These are phyloP conservation scores for Nicotiana knightiana DNA, from an alignment of 257 asterid species.

Conservation along the genomic window DNA sequence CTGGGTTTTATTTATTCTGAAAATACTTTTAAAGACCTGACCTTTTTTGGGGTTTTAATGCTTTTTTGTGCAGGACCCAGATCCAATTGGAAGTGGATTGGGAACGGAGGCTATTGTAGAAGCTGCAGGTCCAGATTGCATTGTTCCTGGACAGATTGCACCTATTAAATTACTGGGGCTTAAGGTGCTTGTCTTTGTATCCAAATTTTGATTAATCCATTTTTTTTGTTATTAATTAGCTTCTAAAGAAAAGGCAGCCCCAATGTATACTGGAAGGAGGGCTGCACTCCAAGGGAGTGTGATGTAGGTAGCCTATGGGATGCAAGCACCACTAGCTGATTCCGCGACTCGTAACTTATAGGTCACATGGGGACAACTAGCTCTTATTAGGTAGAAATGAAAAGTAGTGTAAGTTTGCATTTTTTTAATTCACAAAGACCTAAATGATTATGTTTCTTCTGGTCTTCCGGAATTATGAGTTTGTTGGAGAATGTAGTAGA, in stretches of 20 bases:
- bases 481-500: not conserved
- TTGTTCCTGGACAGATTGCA: conserved; percentile 75
- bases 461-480: not conserved
- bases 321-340: no score
- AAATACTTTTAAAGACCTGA: not conserved
- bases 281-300: no score
- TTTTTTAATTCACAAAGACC: no score
- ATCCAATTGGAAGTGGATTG: conserved; percentile 66
- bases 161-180: conserved; percentile 84
- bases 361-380: no score
- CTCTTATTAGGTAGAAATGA: not conserved
- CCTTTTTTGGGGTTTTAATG: not conserved
- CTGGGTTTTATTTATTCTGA: not conserved
- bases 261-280: no score
- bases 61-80: conserved; percentile 25
- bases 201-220: not conserved
- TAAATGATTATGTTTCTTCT: not conserved
- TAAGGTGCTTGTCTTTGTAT: conserved; percentile 41
- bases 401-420: not conserved
- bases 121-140: conserved; percentile 96
- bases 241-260: no score
- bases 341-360: no score
- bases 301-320: no score
- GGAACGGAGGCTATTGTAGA: conserved; percentile 80
- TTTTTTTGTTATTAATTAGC: not conserved